Conservation (phyloP, 768 basidiomycete species). For the Suillus hirtellus region DNA sequence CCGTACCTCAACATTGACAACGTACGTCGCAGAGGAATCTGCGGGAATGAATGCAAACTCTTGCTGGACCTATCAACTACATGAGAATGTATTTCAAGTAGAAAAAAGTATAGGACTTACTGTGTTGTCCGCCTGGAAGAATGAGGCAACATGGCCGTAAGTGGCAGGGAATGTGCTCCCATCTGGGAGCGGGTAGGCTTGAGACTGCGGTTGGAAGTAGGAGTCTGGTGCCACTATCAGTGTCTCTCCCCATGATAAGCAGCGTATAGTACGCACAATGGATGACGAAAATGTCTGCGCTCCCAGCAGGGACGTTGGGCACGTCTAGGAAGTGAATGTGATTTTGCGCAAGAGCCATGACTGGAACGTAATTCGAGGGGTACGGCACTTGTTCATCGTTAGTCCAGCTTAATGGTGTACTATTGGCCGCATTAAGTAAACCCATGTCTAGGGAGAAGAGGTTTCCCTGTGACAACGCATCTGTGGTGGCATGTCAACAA, state of each 20-base stretch:
- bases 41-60: constrained; percentile 80
- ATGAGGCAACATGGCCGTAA: constrained; percentile 68
- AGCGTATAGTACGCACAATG: constrained; percentile 61
- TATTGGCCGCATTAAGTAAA: constrained; percentile 58
- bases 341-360: constrained; percentile 83
- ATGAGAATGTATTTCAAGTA: neutral
- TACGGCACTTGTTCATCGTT: constrained; percentile 60
- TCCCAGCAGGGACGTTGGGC: constrained; percentile 65
- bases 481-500: constrained; percentile 34
- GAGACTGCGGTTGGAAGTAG: constrained; percentile 73
- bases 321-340: constrained; percentile 83
- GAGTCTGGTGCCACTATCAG: constrained; percentile 48
- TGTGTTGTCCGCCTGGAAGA: constrained; percentile 54
- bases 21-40: constrained; percentile 70
- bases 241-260: too few species aligned
- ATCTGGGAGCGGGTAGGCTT: constrained; percentile 50
- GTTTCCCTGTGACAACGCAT: constrained; percentile 65
- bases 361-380: constrained; percentile 60
- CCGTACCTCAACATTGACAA: constrained; percentile 66
- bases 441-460: constrained; percentile 74
- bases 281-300: constrained; percentile 80
- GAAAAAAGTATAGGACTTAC: constrained; percentile 36
- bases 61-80: constrained; percentile 52
- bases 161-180: constrained; percentile 63
- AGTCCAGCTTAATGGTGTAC: constrained; percentile 61